phyloP scores from a whole-genome alignment of 441 rosid species.

The Pelargonium exstipulatum region DNA sequence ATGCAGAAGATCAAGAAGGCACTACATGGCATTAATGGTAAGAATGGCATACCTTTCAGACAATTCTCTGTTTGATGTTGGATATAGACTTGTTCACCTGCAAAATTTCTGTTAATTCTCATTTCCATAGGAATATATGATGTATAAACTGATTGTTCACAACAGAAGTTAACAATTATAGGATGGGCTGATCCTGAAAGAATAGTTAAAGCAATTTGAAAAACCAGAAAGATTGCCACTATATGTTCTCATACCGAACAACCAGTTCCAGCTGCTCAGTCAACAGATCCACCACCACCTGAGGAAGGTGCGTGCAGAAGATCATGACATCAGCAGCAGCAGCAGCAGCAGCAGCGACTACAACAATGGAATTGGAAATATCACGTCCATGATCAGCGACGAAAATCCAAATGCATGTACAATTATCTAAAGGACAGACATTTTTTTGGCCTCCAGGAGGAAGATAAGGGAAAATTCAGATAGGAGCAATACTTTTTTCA shows the following conservation, averaged over 20 bases:
- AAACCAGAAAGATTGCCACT: constrained; percentile 55
- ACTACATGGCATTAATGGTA: constrained; percentile 52
- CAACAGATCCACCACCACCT: constrained; percentile 29
- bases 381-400: constrained; percentile 61
- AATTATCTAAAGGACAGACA: constrained; percentile 30
- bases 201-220: constrained; percentile 56
- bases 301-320: constrained; percentile 16
- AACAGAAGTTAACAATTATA: constrained; percentile 56
- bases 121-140: constrained; percentile 51
- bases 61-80: not conserved
- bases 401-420: constrained; percentile 72
- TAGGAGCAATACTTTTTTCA: constrained; percentile 23
- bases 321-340: constrained; percentile 22
- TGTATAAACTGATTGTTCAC: constrained; percentile 44
- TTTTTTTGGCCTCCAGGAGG: too few relatives aligned
- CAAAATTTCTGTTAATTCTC: not conserved
- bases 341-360: not conserved
- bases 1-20: constrained; percentile 77
- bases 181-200: constrained; percentile 75
- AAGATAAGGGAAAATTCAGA: constrained; percentile 14
- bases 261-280: constrained; percentile 23
- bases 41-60: constrained; percentile 3
- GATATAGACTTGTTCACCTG: too few relatives aligned
- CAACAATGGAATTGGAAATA: constrained; percentile 34
- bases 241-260: constrained; percentile 44